phyloP scores from a whole-genome alignment of 768 basidiomycete genomes.

The Obba rivulosa region DNA sequence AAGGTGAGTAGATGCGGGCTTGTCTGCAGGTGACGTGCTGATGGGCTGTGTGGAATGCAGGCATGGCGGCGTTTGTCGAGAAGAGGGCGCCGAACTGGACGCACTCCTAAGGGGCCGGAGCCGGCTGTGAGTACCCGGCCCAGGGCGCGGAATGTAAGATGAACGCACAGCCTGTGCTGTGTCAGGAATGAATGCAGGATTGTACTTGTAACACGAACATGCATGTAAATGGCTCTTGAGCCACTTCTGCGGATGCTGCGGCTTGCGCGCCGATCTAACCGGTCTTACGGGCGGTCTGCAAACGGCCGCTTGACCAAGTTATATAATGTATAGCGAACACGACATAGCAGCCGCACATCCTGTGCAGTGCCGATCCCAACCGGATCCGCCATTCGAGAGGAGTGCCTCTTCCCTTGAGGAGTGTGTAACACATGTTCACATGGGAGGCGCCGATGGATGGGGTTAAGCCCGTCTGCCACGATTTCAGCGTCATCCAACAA shows the following conservation, averaged over 20 bases:
- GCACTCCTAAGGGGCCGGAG: slow-evolving; percentile 35
- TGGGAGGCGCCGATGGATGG: too few relatives aligned
- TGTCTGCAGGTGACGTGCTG: neutral
- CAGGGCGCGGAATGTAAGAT: neutral
- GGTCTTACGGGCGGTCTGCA: too few relatives aligned
- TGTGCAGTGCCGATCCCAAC: too few relatives aligned
- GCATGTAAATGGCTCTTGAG: neutral
- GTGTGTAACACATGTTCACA: too few relatives aligned
- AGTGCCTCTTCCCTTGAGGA: too few relatives aligned
- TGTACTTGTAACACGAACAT: neutral
- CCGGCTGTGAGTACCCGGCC: neutral
- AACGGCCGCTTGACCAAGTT: too few relatives aligned
- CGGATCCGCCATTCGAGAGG: too few relatives aligned
- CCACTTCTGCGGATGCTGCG: neutral
- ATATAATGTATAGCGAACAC: too few relatives aligned
- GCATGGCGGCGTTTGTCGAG: slow-evolving; percentile 92
- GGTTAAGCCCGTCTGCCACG: too few relatives aligned
- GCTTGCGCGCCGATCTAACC: neutral
- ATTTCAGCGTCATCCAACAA: too few relatives aligned
- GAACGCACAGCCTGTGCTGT: neutral
- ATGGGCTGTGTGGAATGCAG: slow-evolving; percentile 34
- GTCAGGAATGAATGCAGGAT: neutral
- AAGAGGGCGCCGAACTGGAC: slow-evolving; percentile 87
- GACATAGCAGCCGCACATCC: too few relatives aligned
- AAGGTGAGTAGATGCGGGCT: slow-evolving; percentile 50